These are phyloP conservation scores for Lippia alba DNA, from an alignment of 305 asterid genomes.

Conservation along the genomic window DNA sequence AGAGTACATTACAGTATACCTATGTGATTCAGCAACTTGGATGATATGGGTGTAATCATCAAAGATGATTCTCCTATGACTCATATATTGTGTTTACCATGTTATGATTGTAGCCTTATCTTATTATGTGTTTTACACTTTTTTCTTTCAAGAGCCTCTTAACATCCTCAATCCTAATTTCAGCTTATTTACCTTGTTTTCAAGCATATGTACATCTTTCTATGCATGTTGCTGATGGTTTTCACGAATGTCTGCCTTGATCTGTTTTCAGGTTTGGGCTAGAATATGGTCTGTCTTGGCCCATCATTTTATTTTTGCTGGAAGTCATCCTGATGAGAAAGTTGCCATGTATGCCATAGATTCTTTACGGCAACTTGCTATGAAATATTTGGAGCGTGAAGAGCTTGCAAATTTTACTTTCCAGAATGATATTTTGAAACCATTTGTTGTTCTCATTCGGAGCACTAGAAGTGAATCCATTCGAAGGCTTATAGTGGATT, in stretches of 20 bases:
- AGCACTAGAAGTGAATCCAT: conserved; percentile 90
- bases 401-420: conserved; percentile 99
- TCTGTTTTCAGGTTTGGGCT: conserved; percentile 90
- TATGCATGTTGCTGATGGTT: conserved; percentile 25
- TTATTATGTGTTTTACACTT: conserved; percentile 3
- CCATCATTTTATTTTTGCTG: conserved; percentile 95
- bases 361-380: conserved; percentile 96
- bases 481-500: conserved; percentile 96
- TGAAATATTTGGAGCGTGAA: conserved; percentile 99
- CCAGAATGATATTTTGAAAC: conserved; percentile 98
- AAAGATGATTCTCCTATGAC: conserved; percentile 14
- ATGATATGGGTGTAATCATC: conserved; percentile 24
- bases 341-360: conserved; percentile 99
- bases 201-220: conserved; percentile 23
- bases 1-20: background rate
- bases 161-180: conserved; percentile 15
- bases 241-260: conserved; percentile 29
- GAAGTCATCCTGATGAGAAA: conserved; percentile 99
- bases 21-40: background rate
- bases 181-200: conserved; percentile 18
- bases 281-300: conserved; percentile 99
- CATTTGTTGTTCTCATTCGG: conserved; percentile 96
- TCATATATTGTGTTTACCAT: conserved; percentile 11
- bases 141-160: conserved; percentile 7
- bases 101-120: conserved; percentile 10